Evolutionary conservation across 768 basidiomycete genomes (phyloP), one percentile per base, ranked within the genome.

Genomic region (Serendipita indica): DNA sequence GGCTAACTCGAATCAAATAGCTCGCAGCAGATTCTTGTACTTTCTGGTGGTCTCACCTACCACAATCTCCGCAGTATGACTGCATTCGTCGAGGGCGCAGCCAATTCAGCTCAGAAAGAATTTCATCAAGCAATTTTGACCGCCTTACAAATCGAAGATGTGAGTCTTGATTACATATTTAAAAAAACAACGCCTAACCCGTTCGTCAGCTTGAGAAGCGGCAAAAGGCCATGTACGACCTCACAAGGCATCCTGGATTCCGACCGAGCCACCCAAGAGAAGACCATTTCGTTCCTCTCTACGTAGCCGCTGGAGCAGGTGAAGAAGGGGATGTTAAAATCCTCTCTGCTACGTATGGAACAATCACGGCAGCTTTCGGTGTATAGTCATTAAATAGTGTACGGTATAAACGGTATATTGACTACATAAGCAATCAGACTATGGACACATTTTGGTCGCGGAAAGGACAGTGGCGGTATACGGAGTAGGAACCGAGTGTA

Each of bases 241-340:
- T 91, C 60, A 72, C 74, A 6, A 69, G 70, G 39, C 85, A 89
- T 63, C 69, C 72, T 3, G 77, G 77, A 6, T 90, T 86, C 74
- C 75, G 81, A 3, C 65, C 72, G 0, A 78, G 82, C 27, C 85
- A 92, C 64, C 89, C 87, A 1, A 75, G 83, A 2, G 81, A 81
- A 62, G 89, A 92, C 28, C 88, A 90, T 65, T 86, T 90, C 64
- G 73, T 89, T 14, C 88, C 89, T 7, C 62, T 90, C 14, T 86
- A 88, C 66, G 74, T 89, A 39, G 85, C 83, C 2, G 83, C 80
- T 2, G 87, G 84, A 2, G 87, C 84, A 5, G 82, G 81, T 6
- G 82, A 79, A 39, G 74, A 72, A 3, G 80, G 78, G 1, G 70
- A 72, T 33, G 74, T 74, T 5, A 72, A 68, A 64, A 72, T 82